phyloP scores from a whole-genome alignment of 2,329 filamentous ascomycete genomes.

The Aspergillus pseudoglaucus region DNA sequence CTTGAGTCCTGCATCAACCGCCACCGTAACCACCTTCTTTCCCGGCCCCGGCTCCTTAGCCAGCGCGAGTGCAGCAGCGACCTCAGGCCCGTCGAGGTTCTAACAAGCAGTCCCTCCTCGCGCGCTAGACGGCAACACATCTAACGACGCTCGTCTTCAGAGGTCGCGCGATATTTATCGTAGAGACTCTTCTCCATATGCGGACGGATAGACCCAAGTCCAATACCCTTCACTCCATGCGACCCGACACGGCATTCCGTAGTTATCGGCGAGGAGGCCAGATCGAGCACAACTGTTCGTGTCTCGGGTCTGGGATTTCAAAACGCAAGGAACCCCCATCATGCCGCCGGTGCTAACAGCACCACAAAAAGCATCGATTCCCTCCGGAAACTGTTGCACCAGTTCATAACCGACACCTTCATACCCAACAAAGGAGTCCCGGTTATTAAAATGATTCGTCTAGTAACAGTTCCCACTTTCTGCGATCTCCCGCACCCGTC shows the following conservation, averaged over 20 bases:
- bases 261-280: constrained; percentile 6
- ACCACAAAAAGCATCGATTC: constrained; percentile 12
- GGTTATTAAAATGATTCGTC: constrained; percentile 10
- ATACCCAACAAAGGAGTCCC: constrained; percentile 8
- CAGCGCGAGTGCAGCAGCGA: constrained; percentile 10
- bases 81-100: constrained; percentile 31
- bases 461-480: constrained; percentile 1
- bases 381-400: constrained; percentile 4
- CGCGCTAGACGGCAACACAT: constrained; percentile 75
- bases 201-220: constrained; percentile 88
- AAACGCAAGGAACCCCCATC: constrained; percentile 7
- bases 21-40: constrained; percentile 10
- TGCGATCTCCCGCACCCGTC: constrained; percentile 2
- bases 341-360: constrained; percentile 8
- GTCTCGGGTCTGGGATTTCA: constrained; percentile 2
- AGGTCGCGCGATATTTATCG: constrained; percentile 89
- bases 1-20: constrained; percentile 13
- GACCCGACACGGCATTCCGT: constrained; percentile 39
- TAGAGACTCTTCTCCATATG: constrained; percentile 69
- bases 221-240: constrained; percentile 93
- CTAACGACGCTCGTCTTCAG: constrained; percentile 74
- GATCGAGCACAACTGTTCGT: constrained; percentile 7
- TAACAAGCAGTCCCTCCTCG: constrained; percentile 81
- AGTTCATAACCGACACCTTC: constrained; percentile 7
- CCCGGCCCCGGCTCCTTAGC: constrained; percentile 9